Conservation (phyloP, 257 asterid species). For the Solanum chilense region DNA sequence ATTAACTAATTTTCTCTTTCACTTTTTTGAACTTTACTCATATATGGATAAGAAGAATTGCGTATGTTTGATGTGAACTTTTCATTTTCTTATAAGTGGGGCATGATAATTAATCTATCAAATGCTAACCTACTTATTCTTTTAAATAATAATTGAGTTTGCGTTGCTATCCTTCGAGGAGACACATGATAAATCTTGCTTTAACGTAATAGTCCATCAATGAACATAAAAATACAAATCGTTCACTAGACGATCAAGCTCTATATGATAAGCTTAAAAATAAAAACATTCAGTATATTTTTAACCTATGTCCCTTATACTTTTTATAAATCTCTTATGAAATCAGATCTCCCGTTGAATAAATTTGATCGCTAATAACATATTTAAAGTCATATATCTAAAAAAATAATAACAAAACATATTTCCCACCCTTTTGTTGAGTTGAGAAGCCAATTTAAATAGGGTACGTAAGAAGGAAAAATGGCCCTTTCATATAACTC, state of each 20-base stretch:
- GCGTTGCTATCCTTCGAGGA: not conserved
- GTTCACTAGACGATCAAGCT: not conserved
- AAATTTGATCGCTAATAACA: rapidly evolving
- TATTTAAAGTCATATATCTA: not conserved
- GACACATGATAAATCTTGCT: not conserved
- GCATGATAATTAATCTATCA: not conserved
- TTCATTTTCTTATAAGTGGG: not conserved
- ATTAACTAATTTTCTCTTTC: not conserved
- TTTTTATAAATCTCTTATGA: rapidly evolving
- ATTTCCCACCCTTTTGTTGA: not conserved
- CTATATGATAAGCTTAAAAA: too few relatives aligned
- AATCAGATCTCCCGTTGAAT: not conserved
- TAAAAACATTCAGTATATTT: too few relatives aligned
- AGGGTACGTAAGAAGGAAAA: not conserved
- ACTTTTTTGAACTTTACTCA: not conserved
- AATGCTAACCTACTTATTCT: not conserved
- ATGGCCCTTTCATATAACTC: not conserved
- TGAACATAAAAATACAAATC: too few relatives aligned
- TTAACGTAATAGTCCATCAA: not conserved
- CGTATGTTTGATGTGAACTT: not conserved
- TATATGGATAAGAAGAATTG: not conserved
- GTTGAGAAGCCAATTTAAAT: not conserved
- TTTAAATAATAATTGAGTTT: not conserved
- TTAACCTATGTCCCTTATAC: not conserved
- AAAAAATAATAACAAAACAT: not conserved